phyloP scores from a whole-genome alignment of 495 filamentous ascomycete species.

The Glutinoglossum americanum region DNA sequence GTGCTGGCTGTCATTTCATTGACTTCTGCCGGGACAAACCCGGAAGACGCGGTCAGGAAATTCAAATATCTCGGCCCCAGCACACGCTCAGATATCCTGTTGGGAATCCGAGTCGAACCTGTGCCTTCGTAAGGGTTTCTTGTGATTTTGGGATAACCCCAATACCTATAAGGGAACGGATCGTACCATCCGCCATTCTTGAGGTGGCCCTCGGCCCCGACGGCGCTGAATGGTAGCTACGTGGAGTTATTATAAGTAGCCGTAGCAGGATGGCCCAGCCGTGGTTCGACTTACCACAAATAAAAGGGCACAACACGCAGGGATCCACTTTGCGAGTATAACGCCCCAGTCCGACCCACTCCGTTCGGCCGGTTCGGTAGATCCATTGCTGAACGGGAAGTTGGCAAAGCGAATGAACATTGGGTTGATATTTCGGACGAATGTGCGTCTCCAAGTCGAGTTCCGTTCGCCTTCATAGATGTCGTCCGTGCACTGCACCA shows the following conservation, averaged over 20 bases:
- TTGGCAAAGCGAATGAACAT: conserved; percentile 3
- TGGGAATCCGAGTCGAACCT: neutral
- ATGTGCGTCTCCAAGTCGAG: conserved; percentile 7
- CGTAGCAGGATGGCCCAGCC: too few species aligned
- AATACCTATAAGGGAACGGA: conserved; percentile 1
- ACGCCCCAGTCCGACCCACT: neutral
- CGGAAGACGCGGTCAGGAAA: neutral
- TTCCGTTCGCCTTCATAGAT: conserved; percentile 6
- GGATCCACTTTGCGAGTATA: conserved; percentile 4
- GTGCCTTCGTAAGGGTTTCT: neutral
- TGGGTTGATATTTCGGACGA: conserved; percentile 8
- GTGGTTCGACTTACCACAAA: conserved; percentile 1
- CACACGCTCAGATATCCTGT: conserved; percentile 1
- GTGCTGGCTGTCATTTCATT: neutral
- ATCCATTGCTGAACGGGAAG: neutral
- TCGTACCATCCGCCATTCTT: conserved; percentile 1
- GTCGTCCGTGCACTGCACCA: conserved; percentile 5
- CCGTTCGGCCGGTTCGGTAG: neutral
- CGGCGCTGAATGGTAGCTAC: neutral
- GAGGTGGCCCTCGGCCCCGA: neutral
- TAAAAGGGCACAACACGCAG: conserved; percentile 2
- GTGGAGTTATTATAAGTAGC: too few species aligned
- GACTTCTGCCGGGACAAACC: neutral
- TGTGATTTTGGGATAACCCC: conserved; percentile 5
- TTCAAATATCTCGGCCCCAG: conserved; percentile 7